A percentile compares a stretch with the other conserved stretches of the same genome.
Evolutionary conservation across 2,329 filamentous ascomycete genomes (phyloP).

Genomic region (Purpureocillium lavendulum): DNA sequence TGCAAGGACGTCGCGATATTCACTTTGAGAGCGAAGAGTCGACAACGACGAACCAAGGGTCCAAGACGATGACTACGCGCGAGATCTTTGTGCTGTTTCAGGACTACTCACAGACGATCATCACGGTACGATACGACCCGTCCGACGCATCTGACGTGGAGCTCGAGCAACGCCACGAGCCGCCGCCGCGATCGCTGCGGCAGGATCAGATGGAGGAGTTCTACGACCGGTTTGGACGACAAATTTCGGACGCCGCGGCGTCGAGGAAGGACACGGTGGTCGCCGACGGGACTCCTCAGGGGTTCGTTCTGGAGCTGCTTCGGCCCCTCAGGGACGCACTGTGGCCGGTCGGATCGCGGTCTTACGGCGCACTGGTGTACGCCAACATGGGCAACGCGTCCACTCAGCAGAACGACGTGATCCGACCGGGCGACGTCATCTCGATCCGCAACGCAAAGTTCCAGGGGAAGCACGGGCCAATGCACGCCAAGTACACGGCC

Average conservation of each 20-base stretch:
- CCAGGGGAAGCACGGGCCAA: slow-evolving; percentile 87
- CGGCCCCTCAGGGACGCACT: slow-evolving; percentile 66
- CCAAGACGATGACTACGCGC: slow-evolving; percentile 65
- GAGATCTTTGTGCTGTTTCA: slow-evolving; percentile 84
- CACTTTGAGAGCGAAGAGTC: slow-evolving; percentile 76
- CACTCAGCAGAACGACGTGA: slow-evolving; percentile 84
- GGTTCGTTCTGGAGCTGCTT: slow-evolving; percentile 72
- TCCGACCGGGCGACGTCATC: slow-evolving; percentile 85
- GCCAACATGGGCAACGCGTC: slow-evolving; percentile 91
- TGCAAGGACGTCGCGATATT: slow-evolving; percentile 78
- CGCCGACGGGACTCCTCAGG: slow-evolving; percentile 74
- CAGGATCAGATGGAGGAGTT: slow-evolving; percentile 90
- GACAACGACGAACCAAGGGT: slow-evolving; percentile 58
- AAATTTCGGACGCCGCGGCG: slow-evolving; percentile 62
- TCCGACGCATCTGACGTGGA: slow-evolving; percentile 63
- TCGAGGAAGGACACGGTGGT: slow-evolving; percentile 72
- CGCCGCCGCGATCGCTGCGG: slow-evolving; percentile 70
- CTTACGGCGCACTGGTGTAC: slow-evolving; percentile 89
- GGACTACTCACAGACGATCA: slow-evolving; percentile 91
- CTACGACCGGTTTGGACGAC: slow-evolving; percentile 72
- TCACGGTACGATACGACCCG: slow-evolving; percentile 72
- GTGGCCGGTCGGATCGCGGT: slow-evolving; percentile 74
- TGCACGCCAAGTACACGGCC: slow-evolving; percentile 87
- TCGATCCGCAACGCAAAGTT: slow-evolving; percentile 89
- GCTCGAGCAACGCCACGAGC: slow-evolving; percentile 79